Percentiles rank a stretch among this genome's conserved stretches.
phyloP scores from a whole-genome alignment of 345 rosid genomes.

The Sisymbrium irio region DNA sequence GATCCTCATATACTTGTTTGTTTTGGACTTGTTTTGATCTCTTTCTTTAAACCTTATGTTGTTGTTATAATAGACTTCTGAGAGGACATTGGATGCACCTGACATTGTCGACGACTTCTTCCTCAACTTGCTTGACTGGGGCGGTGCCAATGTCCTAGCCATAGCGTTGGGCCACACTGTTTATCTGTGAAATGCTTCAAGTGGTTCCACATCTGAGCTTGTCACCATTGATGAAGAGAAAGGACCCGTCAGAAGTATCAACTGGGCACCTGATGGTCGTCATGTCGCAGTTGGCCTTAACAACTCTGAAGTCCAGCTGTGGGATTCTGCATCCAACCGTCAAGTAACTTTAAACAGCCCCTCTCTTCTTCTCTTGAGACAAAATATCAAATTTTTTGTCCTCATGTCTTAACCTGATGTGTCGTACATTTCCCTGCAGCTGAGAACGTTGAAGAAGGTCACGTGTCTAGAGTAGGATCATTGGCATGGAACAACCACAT shows the following conservation, averaged over 20 bases:
- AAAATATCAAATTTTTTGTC: background rate
- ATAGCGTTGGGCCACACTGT: constrained; percentile 39
- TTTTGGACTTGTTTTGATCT: constrained; percentile 16
- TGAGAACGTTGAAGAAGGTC: constrained; percentile 44
- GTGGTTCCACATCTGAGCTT: constrained; percentile 47
- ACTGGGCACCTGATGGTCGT: constrained; percentile 40
- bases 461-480: constrained; percentile 43
- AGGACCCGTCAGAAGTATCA: constrained; percentile 36
- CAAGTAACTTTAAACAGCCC: constrained; percentile 24
- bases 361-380: background rate
- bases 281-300: constrained; percentile 31
- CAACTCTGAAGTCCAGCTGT: constrained; percentile 32
- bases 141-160: constrained; percentile 37
- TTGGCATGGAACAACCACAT: constrained; percentile 43
- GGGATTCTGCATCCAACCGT: constrained; percentile 40
- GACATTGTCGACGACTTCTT: constrained; percentile 38
- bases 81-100: constrained; percentile 40
- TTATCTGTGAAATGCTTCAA: constrained; percentile 48
- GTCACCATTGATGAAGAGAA: constrained; percentile 45
- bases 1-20: background rate
- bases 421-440: constrained; percentile 14
- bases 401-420: background rate
- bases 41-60: background rate
- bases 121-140: constrained; percentile 41
- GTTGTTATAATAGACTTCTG: constrained; percentile 17